A percentile compares a stretch with the other conserved stretches of the same genome.
Conservation (phyloP, 257 asterid genomes). For the Penstemon newberryi region DNA sequence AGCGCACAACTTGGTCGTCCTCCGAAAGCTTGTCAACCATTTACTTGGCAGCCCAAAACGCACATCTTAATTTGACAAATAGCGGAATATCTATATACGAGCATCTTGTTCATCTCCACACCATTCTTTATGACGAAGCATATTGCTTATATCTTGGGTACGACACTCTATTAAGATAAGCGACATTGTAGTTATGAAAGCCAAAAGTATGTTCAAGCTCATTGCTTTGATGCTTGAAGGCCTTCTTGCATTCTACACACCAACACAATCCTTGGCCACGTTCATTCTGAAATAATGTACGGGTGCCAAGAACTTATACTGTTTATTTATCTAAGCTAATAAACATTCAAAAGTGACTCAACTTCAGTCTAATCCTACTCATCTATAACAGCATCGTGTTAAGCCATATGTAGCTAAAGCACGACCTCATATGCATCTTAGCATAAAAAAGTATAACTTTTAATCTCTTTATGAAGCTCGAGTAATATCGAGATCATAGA, state of each 20-base stretch:
- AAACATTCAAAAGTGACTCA: constrained; percentile 7
- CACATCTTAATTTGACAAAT: neutral
- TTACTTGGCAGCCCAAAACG: neutral
- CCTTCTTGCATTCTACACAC: neutral
- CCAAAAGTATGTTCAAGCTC: constrained; percentile 8
- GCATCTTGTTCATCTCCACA: constrained; percentile 7
- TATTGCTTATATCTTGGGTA: constrained; percentile 1
- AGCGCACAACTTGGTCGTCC: neutral
- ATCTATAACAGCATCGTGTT: neutral
- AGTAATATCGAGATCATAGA: constrained; percentile 2
- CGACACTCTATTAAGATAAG: neutral
- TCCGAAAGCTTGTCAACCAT: constrained; percentile 9
- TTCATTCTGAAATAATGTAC: neutral
- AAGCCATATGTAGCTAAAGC: constrained; percentile 9
- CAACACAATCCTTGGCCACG: neutral
- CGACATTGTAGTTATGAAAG: neutral
- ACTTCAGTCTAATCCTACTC: neutral
- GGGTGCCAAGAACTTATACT: neutral
- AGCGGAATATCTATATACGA: neutral
- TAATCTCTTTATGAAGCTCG: too few relatives aligned
- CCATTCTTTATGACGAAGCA: neutral
- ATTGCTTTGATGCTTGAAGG: constrained; percentile 1
- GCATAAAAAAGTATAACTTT: neutral
- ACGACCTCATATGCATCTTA: neutral
- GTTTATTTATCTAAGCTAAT: neutral